These are phyloP conservation scores for Poa pratensis DNA, from an alignment of 176 grass and related monocot genomes.

Conservation along the genomic window DNA sequence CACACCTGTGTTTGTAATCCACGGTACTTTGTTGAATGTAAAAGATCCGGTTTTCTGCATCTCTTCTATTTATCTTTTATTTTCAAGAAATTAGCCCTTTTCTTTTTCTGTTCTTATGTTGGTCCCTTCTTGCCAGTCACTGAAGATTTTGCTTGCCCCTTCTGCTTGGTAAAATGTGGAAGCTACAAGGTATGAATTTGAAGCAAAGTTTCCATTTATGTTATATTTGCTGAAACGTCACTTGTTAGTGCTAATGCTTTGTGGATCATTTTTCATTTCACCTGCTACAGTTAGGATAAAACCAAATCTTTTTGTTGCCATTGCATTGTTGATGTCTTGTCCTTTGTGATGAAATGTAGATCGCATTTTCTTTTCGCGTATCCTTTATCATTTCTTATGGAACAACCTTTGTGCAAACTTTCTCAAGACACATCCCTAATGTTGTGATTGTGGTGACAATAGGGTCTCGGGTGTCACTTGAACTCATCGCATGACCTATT, in stretches of 20 bases:
- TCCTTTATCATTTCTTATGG: not conserved
- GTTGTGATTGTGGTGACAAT: constrained; percentile 37
- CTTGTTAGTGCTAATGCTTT: not conserved
- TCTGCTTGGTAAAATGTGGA: constrained; percentile 87
- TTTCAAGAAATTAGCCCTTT: constrained; percentile 9
- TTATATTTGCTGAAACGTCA: constrained; percentile 18
- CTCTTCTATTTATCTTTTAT: not conserved
- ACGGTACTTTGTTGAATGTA: constrained; percentile 4
- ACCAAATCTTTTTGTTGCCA: not conserved
- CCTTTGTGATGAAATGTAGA: not conserved
- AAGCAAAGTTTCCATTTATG: constrained; percentile 28
- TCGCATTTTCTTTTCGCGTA: not conserved
- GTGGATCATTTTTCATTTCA: constrained; percentile 34
- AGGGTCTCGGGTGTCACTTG: constrained; percentile 91
- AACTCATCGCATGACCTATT: constrained; percentile 92
- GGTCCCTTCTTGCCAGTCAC: constrained; percentile 70
- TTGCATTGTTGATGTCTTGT: constrained; percentile 4
- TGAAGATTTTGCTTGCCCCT: constrained; percentile 96
- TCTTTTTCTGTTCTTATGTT: constrained; percentile 34
- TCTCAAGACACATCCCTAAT: constrained; percentile 33
- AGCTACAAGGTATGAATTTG: constrained; percentile 83
- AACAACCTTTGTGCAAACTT: not conserved
- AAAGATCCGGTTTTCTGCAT: not conserved
- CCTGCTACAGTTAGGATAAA: constrained; percentile 27
- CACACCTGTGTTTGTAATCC: constrained; percentile 5